phyloP scores from a whole-genome alignment of 1,284 basidiomycete genomes.

The Xerocomus minutiporus region DNA sequence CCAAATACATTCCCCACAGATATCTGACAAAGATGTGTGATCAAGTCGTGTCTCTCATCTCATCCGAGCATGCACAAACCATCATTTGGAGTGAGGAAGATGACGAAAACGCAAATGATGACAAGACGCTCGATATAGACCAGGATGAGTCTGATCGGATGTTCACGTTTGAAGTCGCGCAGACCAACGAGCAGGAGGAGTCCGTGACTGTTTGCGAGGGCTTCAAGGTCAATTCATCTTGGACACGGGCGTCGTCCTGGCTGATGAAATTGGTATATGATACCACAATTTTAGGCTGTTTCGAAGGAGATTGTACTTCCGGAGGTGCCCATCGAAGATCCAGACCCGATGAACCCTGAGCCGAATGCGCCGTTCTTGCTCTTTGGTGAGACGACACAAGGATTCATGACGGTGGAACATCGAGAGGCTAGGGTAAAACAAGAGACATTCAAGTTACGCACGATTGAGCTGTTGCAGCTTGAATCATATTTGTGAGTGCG shows the following conservation, averaged over 20 bases:
- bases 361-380: constrained; percentile 27
- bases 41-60: constrained; percentile 47
- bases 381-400: constrained; percentile 36
- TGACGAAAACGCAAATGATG: constrained; percentile 29
- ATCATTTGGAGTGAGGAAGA: constrained; percentile 43
- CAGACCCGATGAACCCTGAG: constrained; percentile 9
- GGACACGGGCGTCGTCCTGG: neutral
- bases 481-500: constrained; percentile 15
- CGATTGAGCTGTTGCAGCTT: constrained; percentile 13
- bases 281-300: constrained; percentile 9
- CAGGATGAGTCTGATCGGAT: constrained; percentile 43
- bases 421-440: constrained; percentile 9
- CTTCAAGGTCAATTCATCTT: constrained; percentile 35
- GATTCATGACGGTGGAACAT: constrained; percentile 31
- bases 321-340: constrained; percentile 5
- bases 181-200: constrained; percentile 57
- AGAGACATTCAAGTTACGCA: constrained; percentile 1
- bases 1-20: constrained; percentile 25
- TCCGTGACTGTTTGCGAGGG: constrained; percentile 39
- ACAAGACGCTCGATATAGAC: constrained; percentile 26
- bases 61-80: constrained; percentile 39
- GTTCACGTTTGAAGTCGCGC: constrained; percentile 52
- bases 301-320: constrained; percentile 14
- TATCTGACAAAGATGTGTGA: constrained; percentile 56
- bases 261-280: neutral